Percentiles rank a stretch among this genome's conserved stretches.
phyloP scores from a whole-genome alignment of 768 basidiomycete species.

The Mycena olivaceomarginata region DNA sequence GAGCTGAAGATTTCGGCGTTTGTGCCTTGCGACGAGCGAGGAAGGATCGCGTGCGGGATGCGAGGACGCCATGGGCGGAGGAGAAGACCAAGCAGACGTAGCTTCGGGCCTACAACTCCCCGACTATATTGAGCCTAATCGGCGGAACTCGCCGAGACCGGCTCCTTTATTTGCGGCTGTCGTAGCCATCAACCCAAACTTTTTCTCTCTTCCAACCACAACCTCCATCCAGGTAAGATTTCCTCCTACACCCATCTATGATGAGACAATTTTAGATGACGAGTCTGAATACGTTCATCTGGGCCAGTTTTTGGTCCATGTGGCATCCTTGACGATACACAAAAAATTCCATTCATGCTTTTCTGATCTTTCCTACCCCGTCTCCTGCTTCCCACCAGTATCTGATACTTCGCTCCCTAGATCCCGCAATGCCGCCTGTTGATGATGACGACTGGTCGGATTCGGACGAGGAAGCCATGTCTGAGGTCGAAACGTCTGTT shows the following conservation, averaged over 20 bases:
- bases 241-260: constrained; percentile 48
- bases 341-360: constrained; percentile 85
- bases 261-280: constrained; percentile 74
- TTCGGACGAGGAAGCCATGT: constrained; percentile 78
- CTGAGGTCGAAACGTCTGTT: constrained; percentile 82
- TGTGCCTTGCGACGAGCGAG: constrained; percentile 44
- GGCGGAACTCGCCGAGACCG: too few species aligned
- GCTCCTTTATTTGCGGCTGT: background rate
- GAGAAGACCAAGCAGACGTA: constrained; percentile 36
- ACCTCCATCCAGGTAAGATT: constrained; percentile 49
- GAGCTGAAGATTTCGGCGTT: constrained; percentile 28
- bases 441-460: constrained; percentile 86
- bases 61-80: constrained; percentile 44
- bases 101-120: background rate
- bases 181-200: background rate
- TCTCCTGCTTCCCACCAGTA: constrained; percentile 38
- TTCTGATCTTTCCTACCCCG: constrained; percentile 73
- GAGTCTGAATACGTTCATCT: constrained; percentile 82
- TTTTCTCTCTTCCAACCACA: constrained; percentile 34
- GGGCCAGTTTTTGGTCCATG: constrained; percentile 68
- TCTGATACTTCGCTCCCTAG: constrained; percentile 45
- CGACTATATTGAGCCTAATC: background rate
- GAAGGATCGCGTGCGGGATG: constrained; percentile 13
- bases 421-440: constrained; percentile 61
- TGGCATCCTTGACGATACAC: constrained; percentile 74